Percentiles rank a stretch among this genome's conserved stretches.
Conservation (phyloP, 352 stramenopile species). For the Phytophthora podocarpi region DNA sequence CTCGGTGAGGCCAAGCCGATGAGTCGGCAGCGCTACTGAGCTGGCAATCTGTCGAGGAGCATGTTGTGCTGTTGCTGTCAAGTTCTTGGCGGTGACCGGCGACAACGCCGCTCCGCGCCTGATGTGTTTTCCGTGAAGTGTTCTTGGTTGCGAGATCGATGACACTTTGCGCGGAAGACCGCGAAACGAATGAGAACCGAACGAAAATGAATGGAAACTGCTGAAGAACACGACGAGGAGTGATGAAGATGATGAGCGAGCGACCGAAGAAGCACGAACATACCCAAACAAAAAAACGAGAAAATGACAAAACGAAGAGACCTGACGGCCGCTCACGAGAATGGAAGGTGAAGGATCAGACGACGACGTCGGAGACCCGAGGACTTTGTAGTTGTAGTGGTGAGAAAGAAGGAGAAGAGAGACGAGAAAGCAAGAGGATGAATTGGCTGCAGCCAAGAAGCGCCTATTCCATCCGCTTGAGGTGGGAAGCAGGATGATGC, state of each 20-base stretch:
- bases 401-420: constrained; percentile 31
- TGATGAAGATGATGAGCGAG: constrained; percentile 34
- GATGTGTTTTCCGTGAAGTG: constrained; percentile 24
- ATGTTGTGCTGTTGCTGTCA: constrained; percentile 18
- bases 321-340: constrained; percentile 32
- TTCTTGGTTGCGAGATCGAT: constrained; percentile 21
- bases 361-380: constrained; percentile 34
- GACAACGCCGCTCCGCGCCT: constrained; percentile 17
- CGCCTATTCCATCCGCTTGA: constrained; percentile 31
- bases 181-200: constrained; percentile 30
- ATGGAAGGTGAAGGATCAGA: constrained; percentile 42
- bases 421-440: constrained; percentile 38
- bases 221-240: constrained; percentile 33
- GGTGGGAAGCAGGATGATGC: constrained; percentile 37
- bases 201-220: constrained; percentile 37
- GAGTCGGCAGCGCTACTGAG: constrained; percentile 83
- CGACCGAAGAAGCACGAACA: constrained; percentile 28
- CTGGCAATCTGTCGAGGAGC: constrained; percentile 13
- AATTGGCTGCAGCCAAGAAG: constrained; percentile 33
- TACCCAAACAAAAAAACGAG: constrained; percentile 28
- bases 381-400: constrained; percentile 58
- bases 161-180: constrained; percentile 16
- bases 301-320: constrained; percentile 39
- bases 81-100: constrained; percentile 19
- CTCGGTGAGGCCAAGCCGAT: constrained; percentile 70